phyloP scores from a whole-genome alignment of 2,329 filamentous ascomycete species.

The Diplocarpon mali region DNA sequence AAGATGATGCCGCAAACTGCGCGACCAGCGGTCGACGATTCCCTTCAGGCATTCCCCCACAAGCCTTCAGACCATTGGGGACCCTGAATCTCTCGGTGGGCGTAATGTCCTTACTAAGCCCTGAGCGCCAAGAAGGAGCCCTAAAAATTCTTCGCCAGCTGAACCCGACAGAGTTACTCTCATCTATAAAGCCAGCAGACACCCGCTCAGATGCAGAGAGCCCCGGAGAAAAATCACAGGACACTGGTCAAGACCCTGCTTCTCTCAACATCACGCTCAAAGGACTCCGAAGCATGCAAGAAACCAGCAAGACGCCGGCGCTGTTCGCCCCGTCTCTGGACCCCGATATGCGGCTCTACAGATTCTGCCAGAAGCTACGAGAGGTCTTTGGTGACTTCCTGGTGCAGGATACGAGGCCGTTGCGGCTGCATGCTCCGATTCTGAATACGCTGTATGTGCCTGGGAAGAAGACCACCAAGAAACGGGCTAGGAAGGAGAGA shows the following conservation, averaged over 20 bases:
- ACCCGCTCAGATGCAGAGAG: conserved; percentile 15
- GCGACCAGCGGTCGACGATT: conserved; percentile 26
- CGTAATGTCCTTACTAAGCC: conserved; percentile 61
- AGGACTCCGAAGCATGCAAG: conserved; percentile 52
- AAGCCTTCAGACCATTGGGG: conserved; percentile 64
- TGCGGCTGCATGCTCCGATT: conserved; percentile 76
- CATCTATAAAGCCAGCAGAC: conserved; percentile 30
- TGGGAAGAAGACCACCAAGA: conserved; percentile 23
- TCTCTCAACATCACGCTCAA: conserved; percentile 34
- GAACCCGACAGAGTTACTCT: conserved; percentile 32
- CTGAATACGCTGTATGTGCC: conserved; percentile 72
- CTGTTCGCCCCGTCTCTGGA: conserved; percentile 55
- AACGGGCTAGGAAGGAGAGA: conserved; percentile 26
- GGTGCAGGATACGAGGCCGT: conserved; percentile 44
- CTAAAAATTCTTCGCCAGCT: conserved; percentile 33
- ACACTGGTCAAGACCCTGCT: not conserved
- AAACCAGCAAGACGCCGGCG: conserved; percentile 42
- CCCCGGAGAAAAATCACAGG: not conserved
- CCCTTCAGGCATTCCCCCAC: conserved; percentile 42
- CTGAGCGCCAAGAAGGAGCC: conserved; percentile 37
- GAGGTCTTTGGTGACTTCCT: conserved; percentile 47
- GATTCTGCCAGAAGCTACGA: conserved; percentile 47
- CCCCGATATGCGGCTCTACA: conserved; percentile 36
- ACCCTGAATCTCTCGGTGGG: conserved; percentile 81
- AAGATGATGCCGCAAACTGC: conserved; percentile 36